Evolutionary conservation across 345 rosid species (phyloP).

Genomic region (Arabis alpina): DNA sequence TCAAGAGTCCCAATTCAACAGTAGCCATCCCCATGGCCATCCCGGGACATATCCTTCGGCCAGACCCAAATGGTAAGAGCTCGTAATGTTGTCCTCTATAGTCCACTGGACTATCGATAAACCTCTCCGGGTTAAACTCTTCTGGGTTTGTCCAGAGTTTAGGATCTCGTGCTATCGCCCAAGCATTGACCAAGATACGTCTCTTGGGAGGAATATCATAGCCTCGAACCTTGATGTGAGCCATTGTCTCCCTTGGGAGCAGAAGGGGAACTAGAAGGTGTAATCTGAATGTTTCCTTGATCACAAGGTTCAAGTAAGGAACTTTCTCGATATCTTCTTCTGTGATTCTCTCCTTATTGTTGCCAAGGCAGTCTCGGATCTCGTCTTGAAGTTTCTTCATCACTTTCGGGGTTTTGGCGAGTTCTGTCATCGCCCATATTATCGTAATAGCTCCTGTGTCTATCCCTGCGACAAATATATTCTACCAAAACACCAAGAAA

Average conservation of each 20-base stretch:
- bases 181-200: conserved; percentile 45
- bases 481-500: conserved; percentile 18
- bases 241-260: conserved; percentile 49
- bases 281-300: conserved; percentile 63
- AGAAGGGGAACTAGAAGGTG: conserved; percentile 57
- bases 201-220: conserved; percentile 52
- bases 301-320: conserved; percentile 46
- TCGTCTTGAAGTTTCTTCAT: conserved; percentile 52
- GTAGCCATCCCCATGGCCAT: conserved; percentile 48
- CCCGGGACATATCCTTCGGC: conserved; percentile 62
- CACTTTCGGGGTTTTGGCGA: conserved; percentile 41
- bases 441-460: conserved; percentile 46
- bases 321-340: conserved; percentile 46
- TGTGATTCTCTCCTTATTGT: conserved; percentile 28
- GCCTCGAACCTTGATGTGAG: conserved; percentile 46
- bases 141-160: conserved; percentile 50
- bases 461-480: conserved; percentile 52
- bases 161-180: conserved; percentile 57
- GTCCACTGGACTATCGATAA: conserved; percentile 44
- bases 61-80: conserved; percentile 62
- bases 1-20: conserved; percentile 47
- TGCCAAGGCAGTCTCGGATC: conserved; percentile 37
- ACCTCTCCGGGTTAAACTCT: conserved; percentile 55
- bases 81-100: conserved; percentile 56
- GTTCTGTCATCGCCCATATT: conserved; percentile 55